Conservation (phyloP, 495 filamentous ascomycete species). For the Penicillium malachiteum region DNA sequence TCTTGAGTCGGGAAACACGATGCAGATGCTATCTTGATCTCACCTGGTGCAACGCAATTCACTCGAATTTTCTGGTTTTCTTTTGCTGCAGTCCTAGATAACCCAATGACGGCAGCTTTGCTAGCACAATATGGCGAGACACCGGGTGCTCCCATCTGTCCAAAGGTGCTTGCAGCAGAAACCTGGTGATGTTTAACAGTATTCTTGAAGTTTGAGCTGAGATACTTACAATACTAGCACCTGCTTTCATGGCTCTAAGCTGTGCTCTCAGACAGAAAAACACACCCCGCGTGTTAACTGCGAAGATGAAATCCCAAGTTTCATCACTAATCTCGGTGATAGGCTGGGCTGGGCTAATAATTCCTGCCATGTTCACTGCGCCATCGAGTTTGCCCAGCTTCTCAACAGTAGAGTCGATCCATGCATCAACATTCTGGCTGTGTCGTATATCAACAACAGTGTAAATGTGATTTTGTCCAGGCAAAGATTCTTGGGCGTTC, state of each 20-base stretch:
- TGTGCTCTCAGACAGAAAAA: slow-evolving; percentile 54
- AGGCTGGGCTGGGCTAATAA: slow-evolving; percentile 26
- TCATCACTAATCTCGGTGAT: slow-evolving; percentile 37
- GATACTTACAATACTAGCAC: slow-evolving; percentile 53
- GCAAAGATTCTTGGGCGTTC: slow-evolving; percentile 3
- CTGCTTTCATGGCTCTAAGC: slow-evolving; percentile 40
- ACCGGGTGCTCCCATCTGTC: slow-evolving; percentile 43
- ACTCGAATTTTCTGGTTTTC: slow-evolving; percentile 53
- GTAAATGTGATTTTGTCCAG: slow-evolving; percentile 14
- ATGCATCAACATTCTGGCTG: slow-evolving; percentile 36
- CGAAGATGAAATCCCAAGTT: slow-evolving; percentile 50
- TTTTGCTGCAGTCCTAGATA: slow-evolving; percentile 52
- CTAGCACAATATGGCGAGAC: slow-evolving; percentile 50
- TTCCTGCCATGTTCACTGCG: slow-evolving; percentile 54
- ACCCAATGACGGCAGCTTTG: slow-evolving; percentile 55
- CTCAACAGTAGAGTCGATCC: slow-evolving; percentile 37
- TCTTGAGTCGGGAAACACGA: neutral
- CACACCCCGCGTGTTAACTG: slow-evolving; percentile 51
- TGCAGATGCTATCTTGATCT: neutral
- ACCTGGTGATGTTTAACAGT: slow-evolving; percentile 7
- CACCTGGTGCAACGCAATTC: slow-evolving; percentile 37
- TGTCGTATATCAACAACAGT: slow-evolving; percentile 38
- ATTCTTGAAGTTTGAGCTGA: neutral
- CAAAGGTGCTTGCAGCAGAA: slow-evolving; percentile 46
- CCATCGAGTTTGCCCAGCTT: slow-evolving; percentile 44